Evolutionary conservation across 345 rosid genomes (phyloP), one percentile per base, ranked within the genome.

Genomic region (Moricandia moricandioides): DNA sequence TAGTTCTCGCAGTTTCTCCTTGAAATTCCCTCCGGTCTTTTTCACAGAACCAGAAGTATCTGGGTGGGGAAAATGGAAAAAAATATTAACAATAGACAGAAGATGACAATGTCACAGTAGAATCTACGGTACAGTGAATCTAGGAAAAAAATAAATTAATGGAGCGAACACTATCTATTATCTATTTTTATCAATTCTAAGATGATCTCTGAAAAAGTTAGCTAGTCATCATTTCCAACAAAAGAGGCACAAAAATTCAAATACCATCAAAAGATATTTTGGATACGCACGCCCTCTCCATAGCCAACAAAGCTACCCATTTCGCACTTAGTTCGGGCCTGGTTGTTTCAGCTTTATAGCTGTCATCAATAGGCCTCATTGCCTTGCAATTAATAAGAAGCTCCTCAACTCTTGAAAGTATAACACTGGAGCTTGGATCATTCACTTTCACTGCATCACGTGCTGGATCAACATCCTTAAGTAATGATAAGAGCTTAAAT

Each of bases 231-330:
- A 29, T 24, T 58, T 62, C 43, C 49, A 62, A 71, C 9, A 37
- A 39, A 12, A 52, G 0, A 18, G 59, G 8, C 17, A 54, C 54
- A 16, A 18, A n/a, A 40, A 45, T 21, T 24, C 11, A 68, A 31
- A 29, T 87, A 94, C 98, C 98, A 86, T 94, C 97, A 62, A 91
- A 83, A 62, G 97, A 87, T 17, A 94, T 82, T 70, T 85, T 90
- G 30, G 97, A 90, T 65, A 91, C 81, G 82, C 97, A 91, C 49
- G 97, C 96, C 79, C 90, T 91, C 86, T 94, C 98, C 82, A 88
- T 84, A 0, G 88, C 79, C 84, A 86, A 81, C 88, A 94, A 83
- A 76, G 96, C 95, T 62, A 94, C 69, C 92, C 92, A 94, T 83
- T 90, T 91, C 1, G 91, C 80, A 74, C 78, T 82, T 77, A 86